Percentiles rank a stretch among this genome's conserved stretches.
Conservation (phyloP, 768 basidiomycete genomes). For the Saitozyma sp. region DNA sequence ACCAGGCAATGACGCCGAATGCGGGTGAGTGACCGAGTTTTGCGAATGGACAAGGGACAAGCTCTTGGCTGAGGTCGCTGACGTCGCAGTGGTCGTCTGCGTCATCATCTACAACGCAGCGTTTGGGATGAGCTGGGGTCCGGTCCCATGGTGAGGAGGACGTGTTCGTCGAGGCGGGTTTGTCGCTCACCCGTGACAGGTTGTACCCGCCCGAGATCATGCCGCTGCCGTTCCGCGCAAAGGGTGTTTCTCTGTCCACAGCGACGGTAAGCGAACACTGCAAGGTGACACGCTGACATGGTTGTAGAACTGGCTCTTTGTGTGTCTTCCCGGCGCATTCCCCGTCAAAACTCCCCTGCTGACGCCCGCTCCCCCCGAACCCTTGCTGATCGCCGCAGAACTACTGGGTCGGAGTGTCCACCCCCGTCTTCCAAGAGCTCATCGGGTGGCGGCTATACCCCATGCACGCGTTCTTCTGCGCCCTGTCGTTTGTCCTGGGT, state of each 20-base stretch:
- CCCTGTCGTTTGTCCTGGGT: conserved; percentile 72
- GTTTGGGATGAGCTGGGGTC: conserved; percentile 83
- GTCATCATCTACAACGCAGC: conserved; percentile 92
- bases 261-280: conserved; percentile 60
- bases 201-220: conserved; percentile 65
- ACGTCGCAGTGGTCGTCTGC: conserved; percentile 68
- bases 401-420: conserved; percentile 82
- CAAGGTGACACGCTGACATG: conserved; percentile 6
- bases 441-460: conserved; percentile 91
- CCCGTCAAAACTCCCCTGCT: conserved; percentile 3
- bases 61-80: background rate
- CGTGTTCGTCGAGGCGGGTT: background rate
- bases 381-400: conserved; percentile 55
- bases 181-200: conserved; percentile 17
- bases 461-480: conserved; percentile 92
- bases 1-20: conserved; percentile 77
- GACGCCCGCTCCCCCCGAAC: conserved; percentile 59
- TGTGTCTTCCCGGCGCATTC: conserved; percentile 9
- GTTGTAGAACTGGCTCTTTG: conserved; percentile 58
- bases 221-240: conserved; percentile 82
- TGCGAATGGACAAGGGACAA: background rate
- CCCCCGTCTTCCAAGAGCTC: conserved; percentile 79
- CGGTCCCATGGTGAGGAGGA: conserved; percentile 66
- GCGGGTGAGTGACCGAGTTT: conserved; percentile 49
- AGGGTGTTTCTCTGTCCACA: conserved; percentile 92